Base-by-base conservation (phyloP, 2,329 filamentous ascomycete species). In the Talaromyces sp. region DNA sequence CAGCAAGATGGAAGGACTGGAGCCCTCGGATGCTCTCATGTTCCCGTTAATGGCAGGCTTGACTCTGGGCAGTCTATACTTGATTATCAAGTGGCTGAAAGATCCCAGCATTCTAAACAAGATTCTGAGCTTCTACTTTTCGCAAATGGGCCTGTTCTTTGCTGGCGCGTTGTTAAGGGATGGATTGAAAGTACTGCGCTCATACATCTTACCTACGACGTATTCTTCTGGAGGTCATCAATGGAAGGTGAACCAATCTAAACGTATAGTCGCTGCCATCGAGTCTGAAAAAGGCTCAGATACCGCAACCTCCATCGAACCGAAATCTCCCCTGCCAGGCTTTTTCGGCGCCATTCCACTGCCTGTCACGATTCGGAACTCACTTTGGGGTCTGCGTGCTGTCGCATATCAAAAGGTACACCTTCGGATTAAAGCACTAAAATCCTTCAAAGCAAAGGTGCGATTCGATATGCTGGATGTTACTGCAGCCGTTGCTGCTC, bases 41-140 rank as follows among this genome's bases (percentile, higher is more conserved):
- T 91, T 97, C 68, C 95, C 94, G 1, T 70, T 97, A 37, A 82
- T 93, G 63, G 93, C 93, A 6, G 92, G 88, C 1, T 73, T 82
- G 10, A 87, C 89, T 1, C 85, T 98, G 9, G 84, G 88, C 49
- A 87, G 87, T 5, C 83, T 98, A 13, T 98, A 98, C 80, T 89
- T 93, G 71, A 82, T 97, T 66, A 92, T 98, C 74, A 92, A 96
- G 75, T 95, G 90, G 85, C 86, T 97, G 63, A 84, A 94, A 69
- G 91, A 97, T 72, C 89, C 93, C 0, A 83, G 88, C 11, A 81
- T 96, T 24, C 79, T 98, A 72, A 97, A 94, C 80, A 91, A 89
- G 77, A 85, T 96, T 45, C 81, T 98, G 24, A 89, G 91, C 45
- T 87, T 85, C 73, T 97, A 98, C 81, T 93, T 97, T 78, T 91